Evolutionary conservation across 2,329 filamentous ascomycete species (phyloP).

Genomic region (Apiospora pterosperma): DNA sequence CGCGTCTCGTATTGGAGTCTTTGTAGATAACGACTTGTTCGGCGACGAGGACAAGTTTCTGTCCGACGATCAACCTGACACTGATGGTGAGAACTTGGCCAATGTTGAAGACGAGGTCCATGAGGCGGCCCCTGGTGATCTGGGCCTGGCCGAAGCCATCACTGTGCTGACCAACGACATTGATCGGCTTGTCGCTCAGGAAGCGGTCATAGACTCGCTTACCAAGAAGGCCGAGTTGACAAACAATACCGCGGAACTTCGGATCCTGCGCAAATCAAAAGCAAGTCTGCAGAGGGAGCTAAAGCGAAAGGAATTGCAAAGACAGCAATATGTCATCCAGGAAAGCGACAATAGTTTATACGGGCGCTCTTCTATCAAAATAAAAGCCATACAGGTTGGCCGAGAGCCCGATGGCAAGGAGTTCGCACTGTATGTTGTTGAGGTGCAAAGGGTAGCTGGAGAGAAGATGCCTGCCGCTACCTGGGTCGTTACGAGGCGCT

Average conservation of each 20-base stretch:
- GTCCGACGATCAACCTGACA: conserved; percentile 80
- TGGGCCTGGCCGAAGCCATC: conserved; percentile 91
- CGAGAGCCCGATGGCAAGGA: conserved; percentile 90
- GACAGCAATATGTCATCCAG: conserved; percentile 95
- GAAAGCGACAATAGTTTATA: conserved; percentile 98
- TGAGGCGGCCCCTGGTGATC: conserved; percentile 89
- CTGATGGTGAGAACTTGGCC: conserved; percentile 51
- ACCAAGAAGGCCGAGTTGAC: conserved; percentile 94
- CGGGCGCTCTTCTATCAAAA: conserved; percentile 82
- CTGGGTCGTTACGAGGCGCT: conserved; percentile 88
- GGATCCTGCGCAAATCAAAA: conserved; percentile 91
- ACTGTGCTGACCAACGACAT: conserved; percentile 85
- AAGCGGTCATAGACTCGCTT: conserved; percentile 86
- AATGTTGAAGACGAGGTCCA: conserved; percentile 80
- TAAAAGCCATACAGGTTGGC: conserved; percentile 90
- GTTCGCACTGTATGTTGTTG: conserved; percentile 88
- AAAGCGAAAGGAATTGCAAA: conserved; percentile 87
- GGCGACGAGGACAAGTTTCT: conserved; percentile 82
- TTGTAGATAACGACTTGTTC: conserved; percentile 90
- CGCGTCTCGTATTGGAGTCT: conserved; percentile 85
- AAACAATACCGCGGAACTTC: conserved; percentile 90
- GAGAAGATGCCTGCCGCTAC: conserved; percentile 96
- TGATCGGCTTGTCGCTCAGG: conserved; percentile 81
- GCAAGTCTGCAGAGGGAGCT: conserved; percentile 91
- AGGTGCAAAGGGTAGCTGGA: conserved; percentile 84